Base-by-base conservation (phyloP, 176 grass and related monocot species). In the Carex cristatella region DNA sequence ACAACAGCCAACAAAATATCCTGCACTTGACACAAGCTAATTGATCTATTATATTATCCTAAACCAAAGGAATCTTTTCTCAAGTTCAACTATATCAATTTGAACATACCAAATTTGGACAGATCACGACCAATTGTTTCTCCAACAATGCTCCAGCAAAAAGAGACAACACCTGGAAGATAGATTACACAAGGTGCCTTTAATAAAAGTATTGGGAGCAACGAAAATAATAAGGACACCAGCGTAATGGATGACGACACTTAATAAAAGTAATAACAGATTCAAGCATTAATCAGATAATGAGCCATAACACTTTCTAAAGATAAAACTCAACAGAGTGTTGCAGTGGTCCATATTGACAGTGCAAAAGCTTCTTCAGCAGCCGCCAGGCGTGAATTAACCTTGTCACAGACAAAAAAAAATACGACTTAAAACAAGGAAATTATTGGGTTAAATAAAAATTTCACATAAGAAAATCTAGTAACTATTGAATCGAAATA, bases 101-200 rank as follows among this genome's bases (percentile, higher is more conserved):
- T 65, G 82, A 19, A 15, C 89, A 84, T 90, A 98, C 96, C 96
- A 98, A 92, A 88, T 98, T 98, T 81, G 91, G 88, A 87, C 93
- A 95, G 83, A 98, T 91, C 61, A 98, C 88, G 7, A 91, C 89
- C 84, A 91, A 87, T 90, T 98, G 96, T 79, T 98, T 98, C 85
- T 98, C 96, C 89, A 98, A 85, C 62, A 98, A 86, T 85, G 87
- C 85, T 84, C 88, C 93, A 88, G 91, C 74, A 76, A 98, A 94
- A 69, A 98, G 86, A 73, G 87, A 77, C 89, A 98, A 87, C 58
- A 95, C 82, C 96, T 98, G 86, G 82, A 95, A 81, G 33, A 79
- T 28, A 81, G 54, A 88, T 64, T 85, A 82, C 48, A 85, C n/a
- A 87, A 42, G 86, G 49, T 86, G 48, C 83, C 56, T 65, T 46